phyloP scores from a whole-genome alignment of 108 stramenopile genomes.

The Cylindrotheca closterium region DNA sequence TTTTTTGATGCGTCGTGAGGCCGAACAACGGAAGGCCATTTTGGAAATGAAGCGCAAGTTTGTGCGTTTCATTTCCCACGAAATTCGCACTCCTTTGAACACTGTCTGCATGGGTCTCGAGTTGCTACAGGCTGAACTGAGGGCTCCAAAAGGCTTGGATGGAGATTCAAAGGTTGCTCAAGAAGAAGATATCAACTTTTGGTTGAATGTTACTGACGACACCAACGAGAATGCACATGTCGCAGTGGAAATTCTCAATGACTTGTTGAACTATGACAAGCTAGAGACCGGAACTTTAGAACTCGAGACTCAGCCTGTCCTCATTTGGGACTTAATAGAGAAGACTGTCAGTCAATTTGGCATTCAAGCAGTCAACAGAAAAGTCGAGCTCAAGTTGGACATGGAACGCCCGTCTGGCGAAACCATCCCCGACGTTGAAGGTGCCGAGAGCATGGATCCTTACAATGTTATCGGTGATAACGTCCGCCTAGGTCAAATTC shows the following conservation, averaged over 20 bases:
- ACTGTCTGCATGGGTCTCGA: conserved; percentile 42
- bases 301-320: conserved; percentile 19
- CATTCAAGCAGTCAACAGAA: conserved; percentile 19
- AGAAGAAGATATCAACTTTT: not conserved
- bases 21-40: conserved; percentile 4
- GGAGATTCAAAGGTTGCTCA: conserved; percentile 4
- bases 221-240: conserved; percentile 23
- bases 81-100: conserved; percentile 27
- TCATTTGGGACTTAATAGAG: conserved; percentile 18
- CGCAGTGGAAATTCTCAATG: conserved; percentile 35
- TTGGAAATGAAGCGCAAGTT: conserved; percentile 26
- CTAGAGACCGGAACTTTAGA: conserved; percentile 31
- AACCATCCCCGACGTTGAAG: not conserved
- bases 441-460: not conserved
- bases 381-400: not conserved
- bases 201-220: conserved; percentile 16
- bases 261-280: conserved; percentile 49
- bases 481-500: conserved; percentile 28
- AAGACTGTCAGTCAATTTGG: conserved; percentile 26
- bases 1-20: conserved; percentile 33
- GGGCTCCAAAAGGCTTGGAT: not conserved
- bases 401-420: not conserved
- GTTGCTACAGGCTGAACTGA: conserved; percentile 33
- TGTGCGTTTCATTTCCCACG: conserved; percentile 31
- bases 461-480: conserved; percentile 27